Conservation (phyloP, 176 grass and related monocot genomes). For the Rhynchospora breviuscula region DNA sequence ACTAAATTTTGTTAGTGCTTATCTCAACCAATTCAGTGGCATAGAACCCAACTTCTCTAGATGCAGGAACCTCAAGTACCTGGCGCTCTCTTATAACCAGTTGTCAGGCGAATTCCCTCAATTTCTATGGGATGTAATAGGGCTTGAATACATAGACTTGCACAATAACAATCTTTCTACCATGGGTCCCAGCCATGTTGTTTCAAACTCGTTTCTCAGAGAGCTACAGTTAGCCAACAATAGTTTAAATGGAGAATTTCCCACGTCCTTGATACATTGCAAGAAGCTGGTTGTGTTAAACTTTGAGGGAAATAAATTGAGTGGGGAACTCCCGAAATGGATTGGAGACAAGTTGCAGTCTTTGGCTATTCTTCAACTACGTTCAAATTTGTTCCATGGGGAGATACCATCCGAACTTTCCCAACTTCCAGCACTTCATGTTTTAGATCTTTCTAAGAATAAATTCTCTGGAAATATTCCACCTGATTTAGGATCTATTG, state of each 20-base stretch:
- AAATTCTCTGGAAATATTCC: slow-evolving; percentile 26
- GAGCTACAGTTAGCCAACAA: slow-evolving; percentile 28
- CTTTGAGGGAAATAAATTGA: slow-evolving; percentile 29
- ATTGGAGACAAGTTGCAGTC: slow-evolving; percentile 11
- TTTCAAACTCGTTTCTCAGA: neutral
- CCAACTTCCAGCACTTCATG: slow-evolving; percentile 27
- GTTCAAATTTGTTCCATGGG: slow-evolving; percentile 27
- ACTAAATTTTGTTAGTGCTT: neutral
- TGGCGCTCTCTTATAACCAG: slow-evolving; percentile 51
- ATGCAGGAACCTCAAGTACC: slow-evolving; percentile 18
- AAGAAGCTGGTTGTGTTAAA: slow-evolving; percentile 29
- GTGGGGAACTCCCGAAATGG: slow-evolving; percentile 32
- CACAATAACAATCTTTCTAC: slow-evolving; percentile 45
- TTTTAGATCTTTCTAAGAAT: slow-evolving; percentile 36
- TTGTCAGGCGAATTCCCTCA: slow-evolving; percentile 59
- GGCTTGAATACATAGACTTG: slow-evolving; percentile 36
- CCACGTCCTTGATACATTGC: slow-evolving; percentile 9
- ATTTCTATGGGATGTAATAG: slow-evolving; percentile 27
- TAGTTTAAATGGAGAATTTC: slow-evolving; percentile 14
- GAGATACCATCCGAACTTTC: slow-evolving; percentile 30
- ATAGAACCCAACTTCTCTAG: slow-evolving; percentile 2
- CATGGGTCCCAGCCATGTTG: neutral
- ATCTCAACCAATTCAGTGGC: slow-evolving; percentile 9
- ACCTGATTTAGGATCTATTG: neutral
- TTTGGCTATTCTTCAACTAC: slow-evolving; percentile 34